A percentile compares a stretch with the other conserved stretches of the same genome.
phyloP scores from a whole-genome alignment of 2,329 filamentous ascomycete genomes.

The Diaporthe sp. region DNA sequence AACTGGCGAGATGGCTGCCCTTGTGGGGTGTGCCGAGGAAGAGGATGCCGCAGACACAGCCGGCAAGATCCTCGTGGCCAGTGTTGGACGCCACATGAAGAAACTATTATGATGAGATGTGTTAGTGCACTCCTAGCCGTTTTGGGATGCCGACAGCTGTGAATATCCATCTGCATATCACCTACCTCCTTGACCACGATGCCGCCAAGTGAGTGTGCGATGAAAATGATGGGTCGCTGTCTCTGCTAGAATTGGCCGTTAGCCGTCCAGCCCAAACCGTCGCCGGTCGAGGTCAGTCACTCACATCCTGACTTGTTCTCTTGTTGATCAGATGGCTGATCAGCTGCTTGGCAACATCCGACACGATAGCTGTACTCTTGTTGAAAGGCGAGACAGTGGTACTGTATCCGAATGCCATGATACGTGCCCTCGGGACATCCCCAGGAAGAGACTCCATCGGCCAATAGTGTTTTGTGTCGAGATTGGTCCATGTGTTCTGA shows the following conservation, averaged over 20 bases:
- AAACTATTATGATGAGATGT: neutral
- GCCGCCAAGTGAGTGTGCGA: slow-evolving; percentile 25
- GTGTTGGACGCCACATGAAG: slow-evolving; percentile 19
- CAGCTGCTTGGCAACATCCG: slow-evolving; percentile 23
- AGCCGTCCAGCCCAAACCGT: neutral
- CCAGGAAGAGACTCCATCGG: slow-evolving; percentile 18
- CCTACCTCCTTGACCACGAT: slow-evolving; percentile 29
- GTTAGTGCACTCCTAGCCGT: neutral
- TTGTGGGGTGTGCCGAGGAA: slow-evolving; percentile 26
- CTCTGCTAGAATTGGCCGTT: neutral
- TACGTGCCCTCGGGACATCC: slow-evolving; percentile 19
- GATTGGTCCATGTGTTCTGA: slow-evolving; percentile 29
- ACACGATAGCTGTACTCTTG: slow-evolving; percentile 20
- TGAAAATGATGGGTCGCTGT: slow-evolving; percentile 25
- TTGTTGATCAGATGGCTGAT: slow-evolving; percentile 27
- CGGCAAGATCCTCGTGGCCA: slow-evolving; percentile 13
- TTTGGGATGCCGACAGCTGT: neutral
- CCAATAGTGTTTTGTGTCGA: slow-evolving; percentile 22
- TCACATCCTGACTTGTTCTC: slow-evolving; percentile 9
- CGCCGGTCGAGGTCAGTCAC: neutral
- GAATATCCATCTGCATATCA: neutral
- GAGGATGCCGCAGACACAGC: slow-evolving; percentile 23
- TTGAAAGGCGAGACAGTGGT: slow-evolving; percentile 1
- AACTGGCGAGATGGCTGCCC: slow-evolving; percentile 29
- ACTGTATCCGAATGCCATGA: slow-evolving; percentile 21